Evolutionary conservation across 345 rosid species (phyloP), one percentile per base, ranked within the genome.

Genomic region (Populus nigra): DNA sequence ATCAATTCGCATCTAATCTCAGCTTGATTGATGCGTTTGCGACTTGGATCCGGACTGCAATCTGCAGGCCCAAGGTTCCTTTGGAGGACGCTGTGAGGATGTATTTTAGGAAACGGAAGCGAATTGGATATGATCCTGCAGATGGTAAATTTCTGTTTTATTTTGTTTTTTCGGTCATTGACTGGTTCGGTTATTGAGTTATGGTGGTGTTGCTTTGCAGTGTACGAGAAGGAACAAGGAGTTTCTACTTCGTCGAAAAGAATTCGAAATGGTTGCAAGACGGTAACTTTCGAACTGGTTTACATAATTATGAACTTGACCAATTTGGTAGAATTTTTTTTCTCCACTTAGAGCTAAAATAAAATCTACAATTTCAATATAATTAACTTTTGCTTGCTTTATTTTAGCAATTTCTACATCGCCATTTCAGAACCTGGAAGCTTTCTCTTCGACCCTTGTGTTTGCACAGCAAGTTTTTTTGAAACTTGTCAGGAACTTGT

Each of bases 81-180:
- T 27, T 43, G 25, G 43, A 73, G 39, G 75, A 74, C 62, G 22
- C 22, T 10, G 18, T 65, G 62, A 74, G 74, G 65, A 27, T 73
- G 68, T 74, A 41, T 31, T 81, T 77, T 2, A 68, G 77, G 76
- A 87, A 85, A 75, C 83, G 88, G 79, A 77, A 81, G 66, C 91
- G 84, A 49, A 65, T 73, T 18, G 71, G 68, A 41, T 57, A 73
- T 12, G 79, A 84, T 55, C 35, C 57, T 38, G 68, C 17, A 16
- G 72, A 79, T 27, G 76, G 76, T 63, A 47, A 38, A 55, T 69
- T 72, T 55, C 27, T 15, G 38, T 63, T 20, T 33, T 68, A 5
- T 5, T 45, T 17, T 27, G 35, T 8, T 33, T 25, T 39, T 31
- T 7, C 1, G 20, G 29, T 68, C 5, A 5, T 25, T 35, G 49